Percentiles rank a stretch among this genome's conserved stretches.
Conservation (phyloP, 768 basidiomycete genomes). For the Auricularia sp. region DNA sequence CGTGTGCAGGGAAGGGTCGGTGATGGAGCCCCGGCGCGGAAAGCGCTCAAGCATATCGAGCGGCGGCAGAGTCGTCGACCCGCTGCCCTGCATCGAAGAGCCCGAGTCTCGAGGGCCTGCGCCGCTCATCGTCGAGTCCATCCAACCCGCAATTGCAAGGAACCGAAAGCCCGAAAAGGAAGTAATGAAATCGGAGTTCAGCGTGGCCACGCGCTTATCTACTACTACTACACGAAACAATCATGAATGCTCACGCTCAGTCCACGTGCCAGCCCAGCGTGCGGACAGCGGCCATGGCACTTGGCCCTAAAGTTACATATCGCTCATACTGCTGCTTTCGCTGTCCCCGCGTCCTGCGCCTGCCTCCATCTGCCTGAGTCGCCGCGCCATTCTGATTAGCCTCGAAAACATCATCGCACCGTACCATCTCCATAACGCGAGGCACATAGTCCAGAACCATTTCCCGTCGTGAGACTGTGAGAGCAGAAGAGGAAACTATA, state of each 20-base stretch:
- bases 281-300: constrained; percentile 24
- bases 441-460: constrained; percentile 64
- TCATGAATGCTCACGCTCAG: not conserved
- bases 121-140: not conserved
- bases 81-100: not conserved
- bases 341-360: constrained; percentile 53
- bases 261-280: not conserved
- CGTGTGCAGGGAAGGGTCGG: constrained; percentile 68
- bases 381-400: constrained; percentile 8
- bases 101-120: not conserved
- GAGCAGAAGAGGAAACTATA: constrained; percentile 26
- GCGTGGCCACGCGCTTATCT: not conserved
- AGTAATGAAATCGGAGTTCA: not conserved
- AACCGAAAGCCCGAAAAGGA: not conserved
- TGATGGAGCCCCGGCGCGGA: constrained; percentile 64
- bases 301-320: constrained; percentile 29
- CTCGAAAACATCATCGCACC: constrained; percentile 50
- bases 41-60: not conserved
- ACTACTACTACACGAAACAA: not conserved
- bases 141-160: not conserved
- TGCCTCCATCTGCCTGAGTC: constrained; percentile 15
- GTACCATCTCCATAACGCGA: constrained; percentile 53
- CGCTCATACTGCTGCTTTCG: constrained; percentile 33
- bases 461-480: constrained; percentile 18
- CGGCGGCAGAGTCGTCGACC: not conserved